Evolutionary conservation across 2,329 filamentous ascomycete species (phyloP), one percentile per base, ranked within the genome.

Genomic region (Alternaria burnsii): DNA sequence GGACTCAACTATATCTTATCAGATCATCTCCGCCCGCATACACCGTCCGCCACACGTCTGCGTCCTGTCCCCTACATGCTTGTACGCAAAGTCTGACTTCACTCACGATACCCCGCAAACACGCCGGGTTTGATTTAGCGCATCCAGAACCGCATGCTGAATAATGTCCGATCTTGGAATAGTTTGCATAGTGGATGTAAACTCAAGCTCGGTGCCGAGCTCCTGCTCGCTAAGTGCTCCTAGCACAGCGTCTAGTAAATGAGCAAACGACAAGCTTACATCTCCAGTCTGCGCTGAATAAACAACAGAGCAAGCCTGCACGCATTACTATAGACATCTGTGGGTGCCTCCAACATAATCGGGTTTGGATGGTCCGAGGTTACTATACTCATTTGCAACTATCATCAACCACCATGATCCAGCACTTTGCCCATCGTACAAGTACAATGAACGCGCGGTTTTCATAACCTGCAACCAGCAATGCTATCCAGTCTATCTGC

Each of bases 1-100:
- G 42, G 53, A 59, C 62, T 63, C 54, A 58, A 50, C 16, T 40
- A 50, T 62, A 74, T 75, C 69, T 71, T 66, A 75, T 75, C 67
- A 66, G 67, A 72, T 71, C 67, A 71, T 67, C 68, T 71, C 67
- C 68, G 61, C 26, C 62, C 51, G 57, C 63, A 46, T 56, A 18
- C 41, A 22, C 32, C 28, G 53, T 34, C 53, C 36, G 47, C 47
- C 41, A 57, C 38, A 30, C 38, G 26, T 36, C 30, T 55, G 56
- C 47, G n/a, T n/a, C 50, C 46, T 34, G 30, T 52, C 51, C n/a
- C 32, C 41, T 32, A 38, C 44, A 36, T 26, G 34, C 24, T 41
- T 41, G 30, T 36, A 26, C 42, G 32, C 30, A 40, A 60, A 60
- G 41, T 30, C 22, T 52, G 34, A 30, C 52, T 52, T 52, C 40